phyloP scores from a whole-genome alignment of 1,284 basidiomycete species.

The Austroboletus rostrupii region DNA sequence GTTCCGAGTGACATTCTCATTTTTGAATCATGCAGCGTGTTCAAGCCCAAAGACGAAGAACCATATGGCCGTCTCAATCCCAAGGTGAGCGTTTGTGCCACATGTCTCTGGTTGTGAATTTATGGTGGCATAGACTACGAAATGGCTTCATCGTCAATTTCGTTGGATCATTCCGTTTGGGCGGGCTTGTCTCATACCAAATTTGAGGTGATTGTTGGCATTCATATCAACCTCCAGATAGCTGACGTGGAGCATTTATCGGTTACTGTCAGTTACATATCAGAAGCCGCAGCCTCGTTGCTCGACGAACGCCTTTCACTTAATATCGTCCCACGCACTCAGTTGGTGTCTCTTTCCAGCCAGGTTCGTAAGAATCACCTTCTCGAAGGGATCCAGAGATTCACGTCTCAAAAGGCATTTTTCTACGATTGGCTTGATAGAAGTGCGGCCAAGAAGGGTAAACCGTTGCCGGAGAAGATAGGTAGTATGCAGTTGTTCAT shows the following conservation, averaged over 20 bases:
- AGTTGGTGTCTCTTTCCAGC: slow-evolving; percentile 79
- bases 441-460: slow-evolving; percentile 74
- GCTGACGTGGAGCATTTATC: slow-evolving; percentile 1
- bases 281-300: slow-evolving; percentile 83
- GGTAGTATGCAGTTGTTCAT: slow-evolving; percentile 90
- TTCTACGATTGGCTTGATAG: slow-evolving; percentile 88
- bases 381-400: slow-evolving; percentile 4
- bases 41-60: slow-evolving; percentile 90
- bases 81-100: slow-evolving; percentile 45
- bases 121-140: slow-evolving; percentile 60
- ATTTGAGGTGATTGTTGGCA: slow-evolving; percentile 55
- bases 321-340: slow-evolving; percentile 82
- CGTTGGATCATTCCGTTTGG: slow-evolving; percentile 85
- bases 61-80: slow-evolving; percentile 82
- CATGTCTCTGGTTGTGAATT: not conserved
- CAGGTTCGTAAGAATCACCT: slow-evolving; percentile 43
- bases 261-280: slow-evolving; percentile 47
- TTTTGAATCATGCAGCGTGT: slow-evolving; percentile 55
- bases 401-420: slow-evolving; percentile 54
- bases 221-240: not conserved
- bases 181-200: slow-evolving; percentile 80
- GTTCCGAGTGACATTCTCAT: not conserved
- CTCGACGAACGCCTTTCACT: slow-evolving; percentile 74
- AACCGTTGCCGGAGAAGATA: slow-evolving; percentile 78
- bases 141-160: slow-evolving; percentile 85